Percentiles rank a stretch among this genome's conserved stretches.
These are phyloP conservation scores for Triglochin maritima DNA, from an alignment of 106 monocot genomes.

Conservation along the genomic window DNA sequence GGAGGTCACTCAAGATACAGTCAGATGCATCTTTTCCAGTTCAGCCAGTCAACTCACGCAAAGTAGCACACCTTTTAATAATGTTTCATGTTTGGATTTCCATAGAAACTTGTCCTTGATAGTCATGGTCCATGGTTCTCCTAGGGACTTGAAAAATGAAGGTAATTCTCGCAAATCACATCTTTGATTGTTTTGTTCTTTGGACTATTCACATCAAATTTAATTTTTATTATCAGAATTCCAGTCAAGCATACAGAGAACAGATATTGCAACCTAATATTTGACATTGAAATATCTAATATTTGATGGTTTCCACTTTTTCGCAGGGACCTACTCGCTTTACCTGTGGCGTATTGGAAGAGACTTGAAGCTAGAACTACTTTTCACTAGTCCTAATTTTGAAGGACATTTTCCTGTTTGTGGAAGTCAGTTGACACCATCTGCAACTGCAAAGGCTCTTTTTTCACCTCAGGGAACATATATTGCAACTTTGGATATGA, in stretches of 20 bases:
- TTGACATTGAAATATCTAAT: too few species aligned
- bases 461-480: constrained; percentile 63
- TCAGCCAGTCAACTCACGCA: constrained; percentile 14
- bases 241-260: not conserved
- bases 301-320: not conserved
- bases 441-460: constrained; percentile 41
- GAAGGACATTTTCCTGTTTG: constrained; percentile 50
- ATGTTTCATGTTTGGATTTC: constrained; percentile 59
- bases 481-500: constrained; percentile 54
- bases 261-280: not conserved
- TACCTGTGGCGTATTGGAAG: constrained; percentile 31
- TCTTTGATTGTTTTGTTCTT: not conserved
- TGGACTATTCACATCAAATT: not conserved
- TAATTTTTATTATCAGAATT: too few species aligned
- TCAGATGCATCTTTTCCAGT: constrained; percentile 6
- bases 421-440: constrained; percentile 20
- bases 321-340: constrained; percentile 44
- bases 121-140: constrained; percentile 38
- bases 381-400: constrained; percentile 31
- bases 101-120: constrained; percentile 44
- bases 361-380: constrained; percentile 33
- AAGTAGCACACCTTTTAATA: constrained; percentile 19
- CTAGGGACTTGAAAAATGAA: constrained; percentile 12
- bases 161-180: constrained; percentile 25
- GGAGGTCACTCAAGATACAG: constrained; percentile 36